Conservation (phyloP, 768 basidiomycete species). For the Pleurotus tuber-regium region DNA sequence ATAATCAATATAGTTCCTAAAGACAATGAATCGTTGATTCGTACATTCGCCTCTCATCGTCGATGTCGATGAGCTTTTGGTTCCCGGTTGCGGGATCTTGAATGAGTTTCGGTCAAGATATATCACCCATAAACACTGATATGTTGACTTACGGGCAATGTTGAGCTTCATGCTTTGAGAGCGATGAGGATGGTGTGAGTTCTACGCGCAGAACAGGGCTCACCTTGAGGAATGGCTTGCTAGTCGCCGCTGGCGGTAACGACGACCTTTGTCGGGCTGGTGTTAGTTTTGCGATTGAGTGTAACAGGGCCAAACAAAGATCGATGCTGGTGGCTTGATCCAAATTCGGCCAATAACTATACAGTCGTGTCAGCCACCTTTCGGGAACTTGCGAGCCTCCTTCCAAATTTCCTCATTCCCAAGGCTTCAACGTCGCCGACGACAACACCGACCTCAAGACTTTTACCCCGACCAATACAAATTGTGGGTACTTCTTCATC, state of each 20-base stretch:
- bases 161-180: constrained; percentile 87
- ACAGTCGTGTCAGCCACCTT: constrained; percentile 49
- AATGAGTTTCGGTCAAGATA: constrained; percentile 16
- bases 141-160: constrained; percentile 77
- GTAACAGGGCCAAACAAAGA: constrained; percentile 35
- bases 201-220: constrained; percentile 13
- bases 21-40: constrained; percentile 20
- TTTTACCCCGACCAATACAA: constrained; percentile 20
- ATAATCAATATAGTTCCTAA: not conserved
- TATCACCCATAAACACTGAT: constrained; percentile 11
- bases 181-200: not conserved
- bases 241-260: constrained; percentile 44
- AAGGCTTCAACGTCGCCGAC: constrained; percentile 23
- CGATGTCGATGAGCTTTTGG: constrained; percentile 94
- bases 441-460: constrained; percentile 44
- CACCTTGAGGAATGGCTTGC: constrained; percentile 31
- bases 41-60: constrained; percentile 86
- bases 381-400: constrained; percentile 31
- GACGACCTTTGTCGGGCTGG: constrained; percentile 39
- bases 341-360: constrained; percentile 62
- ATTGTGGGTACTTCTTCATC: constrained; percentile 19
- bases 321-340: constrained; percentile 18
- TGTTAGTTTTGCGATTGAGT: constrained; percentile 20
- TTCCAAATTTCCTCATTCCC: constrained; percentile 2
- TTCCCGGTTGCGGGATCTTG: constrained; percentile 94